phyloP scores from a whole-genome alignment of 352 stramenopile species.

The Phytophthora kernoviae region DNA sequence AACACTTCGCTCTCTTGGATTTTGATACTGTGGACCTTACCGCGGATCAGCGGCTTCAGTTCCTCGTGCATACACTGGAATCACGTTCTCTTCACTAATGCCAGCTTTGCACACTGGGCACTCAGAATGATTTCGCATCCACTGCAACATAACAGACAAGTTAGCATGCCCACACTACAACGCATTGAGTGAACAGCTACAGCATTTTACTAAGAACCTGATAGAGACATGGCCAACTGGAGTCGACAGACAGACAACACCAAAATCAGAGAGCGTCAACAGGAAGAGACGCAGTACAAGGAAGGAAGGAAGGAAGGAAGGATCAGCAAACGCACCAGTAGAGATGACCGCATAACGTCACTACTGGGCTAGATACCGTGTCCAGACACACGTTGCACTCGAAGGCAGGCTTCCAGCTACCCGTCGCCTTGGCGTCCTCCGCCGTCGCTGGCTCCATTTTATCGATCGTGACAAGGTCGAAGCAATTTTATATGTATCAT shows the following conservation, averaged over 20 bases:
- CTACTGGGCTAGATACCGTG: slow-evolving; percentile 82
- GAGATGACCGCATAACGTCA: slow-evolving; percentile 90
- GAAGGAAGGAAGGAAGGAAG: not conserved
- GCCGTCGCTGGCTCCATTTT: slow-evolving; percentile 17
- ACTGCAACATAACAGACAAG: slow-evolving; percentile 33
- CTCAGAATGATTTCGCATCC: slow-evolving; percentile 80
- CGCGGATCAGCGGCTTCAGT: slow-evolving; percentile 72
- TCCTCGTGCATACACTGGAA: slow-evolving; percentile 86
- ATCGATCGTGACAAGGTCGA: too few relatives aligned
- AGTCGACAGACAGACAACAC: slow-evolving; percentile 14
- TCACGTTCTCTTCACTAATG: slow-evolving; percentile 89
- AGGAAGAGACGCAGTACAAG: slow-evolving; percentile 8
- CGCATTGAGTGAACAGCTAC: slow-evolving; percentile 8
- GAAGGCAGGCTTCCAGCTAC: slow-evolving; percentile 45
- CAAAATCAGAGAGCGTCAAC: slow-evolving; percentile 7
- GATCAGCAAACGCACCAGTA: slow-evolving; percentile 67
- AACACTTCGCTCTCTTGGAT: not conserved
- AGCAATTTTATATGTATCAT: too few relatives aligned
- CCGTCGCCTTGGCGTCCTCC: slow-evolving; percentile 13
- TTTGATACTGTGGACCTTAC: slow-evolving; percentile 8
- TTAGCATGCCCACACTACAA: not conserved
- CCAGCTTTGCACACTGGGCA: slow-evolving; percentile 93
- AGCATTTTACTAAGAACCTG: slow-evolving; percentile 37
- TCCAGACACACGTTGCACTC: slow-evolving; percentile 93
- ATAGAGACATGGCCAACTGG: slow-evolving; percentile 87